phyloP scores from a whole-genome alignment of 331 rosid genomes.

The Malus hybrid region DNA sequence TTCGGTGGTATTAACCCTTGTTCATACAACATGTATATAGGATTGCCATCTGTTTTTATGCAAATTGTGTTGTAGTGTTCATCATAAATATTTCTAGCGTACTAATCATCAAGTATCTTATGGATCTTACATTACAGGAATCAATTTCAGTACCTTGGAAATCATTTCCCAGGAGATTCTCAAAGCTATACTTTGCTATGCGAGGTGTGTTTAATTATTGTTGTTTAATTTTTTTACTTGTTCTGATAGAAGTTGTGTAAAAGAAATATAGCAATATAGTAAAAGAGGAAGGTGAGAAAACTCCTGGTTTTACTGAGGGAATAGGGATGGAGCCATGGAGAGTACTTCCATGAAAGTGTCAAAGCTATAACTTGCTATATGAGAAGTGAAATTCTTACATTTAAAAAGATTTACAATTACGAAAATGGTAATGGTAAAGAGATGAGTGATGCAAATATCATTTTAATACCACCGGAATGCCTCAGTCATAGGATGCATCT shows the following conservation, averaged over 20 bases:
- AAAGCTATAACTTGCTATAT: slow-evolving; percentile 64
- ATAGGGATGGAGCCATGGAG: slow-evolving; percentile 26
- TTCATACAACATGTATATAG: background rate
- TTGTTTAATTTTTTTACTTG: background rate
- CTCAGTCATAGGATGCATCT: background rate
- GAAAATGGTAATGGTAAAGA: background rate
- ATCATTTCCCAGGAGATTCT: slow-evolving; percentile 48
- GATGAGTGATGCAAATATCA: background rate
- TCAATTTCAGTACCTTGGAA: slow-evolving; percentile 82
- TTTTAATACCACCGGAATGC: background rate
- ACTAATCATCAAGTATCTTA: background rate
- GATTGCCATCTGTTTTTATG: background rate
- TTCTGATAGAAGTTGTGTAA: background rate
- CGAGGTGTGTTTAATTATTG: slow-evolving; percentile 54
- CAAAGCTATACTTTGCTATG: slow-evolving; percentile 78
- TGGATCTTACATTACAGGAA: slow-evolving; percentile 38
- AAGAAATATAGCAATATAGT: background rate
- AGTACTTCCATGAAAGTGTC: slow-evolving; percentile 49
- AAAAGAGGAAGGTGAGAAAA: background rate
- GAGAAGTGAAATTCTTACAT: slow-evolving; percentile 39
- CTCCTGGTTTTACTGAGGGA: background rate
- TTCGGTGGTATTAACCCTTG: background rate
- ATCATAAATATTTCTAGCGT: background rate
- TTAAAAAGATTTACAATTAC: background rate
- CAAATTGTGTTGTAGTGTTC: background rate